These are phyloP conservation scores for Nakazawaea ishiwadae DNA, from an alignment of 805 yeast genomes.

Conservation along the genomic window DNA sequence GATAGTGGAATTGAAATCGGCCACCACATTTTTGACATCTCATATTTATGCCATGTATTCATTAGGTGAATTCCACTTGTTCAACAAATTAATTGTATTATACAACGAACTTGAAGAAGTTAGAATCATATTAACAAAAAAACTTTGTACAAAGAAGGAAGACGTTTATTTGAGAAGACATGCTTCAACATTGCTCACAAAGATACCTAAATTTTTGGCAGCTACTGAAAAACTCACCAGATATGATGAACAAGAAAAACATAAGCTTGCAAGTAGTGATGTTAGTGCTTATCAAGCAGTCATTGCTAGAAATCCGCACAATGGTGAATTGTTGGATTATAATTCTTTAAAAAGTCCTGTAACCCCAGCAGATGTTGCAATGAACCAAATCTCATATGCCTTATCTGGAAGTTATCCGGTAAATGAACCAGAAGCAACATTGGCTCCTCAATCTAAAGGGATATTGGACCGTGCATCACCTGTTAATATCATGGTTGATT, in stretches of 20 bases:
- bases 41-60: constrained; percentile 70
- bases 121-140: constrained; percentile 45
- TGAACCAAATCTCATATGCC: constrained; percentile 66
- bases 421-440: constrained; percentile 24
- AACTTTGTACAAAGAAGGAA: constrained; percentile 54
- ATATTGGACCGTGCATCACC: constrained; percentile 48
- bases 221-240: constrained; percentile 33
- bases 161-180: constrained; percentile 40
- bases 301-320: constrained; percentile 53
- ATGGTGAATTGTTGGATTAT: constrained; percentile 52
- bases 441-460: constrained; percentile 41
- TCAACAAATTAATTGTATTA: constrained; percentile 46
- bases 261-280: constrained; percentile 17
- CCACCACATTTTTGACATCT: constrained; percentile 52
- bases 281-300: constrained; percentile 59
- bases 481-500: constrained; percentile 71
- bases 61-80: constrained; percentile 62
- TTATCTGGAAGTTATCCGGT: constrained; percentile 69
- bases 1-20: constrained; percentile 52
- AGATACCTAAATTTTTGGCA: constrained; percentile 56
- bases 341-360: constrained; percentile 16
- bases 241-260: constrained; percentile 20
- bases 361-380: constrained; percentile 53
- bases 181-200: constrained; percentile 48
- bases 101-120: constrained; percentile 56